Evolutionary conservation across 2,329 filamentous ascomycete genomes (phyloP).

Genomic region (Trichoderma sp.): DNA sequence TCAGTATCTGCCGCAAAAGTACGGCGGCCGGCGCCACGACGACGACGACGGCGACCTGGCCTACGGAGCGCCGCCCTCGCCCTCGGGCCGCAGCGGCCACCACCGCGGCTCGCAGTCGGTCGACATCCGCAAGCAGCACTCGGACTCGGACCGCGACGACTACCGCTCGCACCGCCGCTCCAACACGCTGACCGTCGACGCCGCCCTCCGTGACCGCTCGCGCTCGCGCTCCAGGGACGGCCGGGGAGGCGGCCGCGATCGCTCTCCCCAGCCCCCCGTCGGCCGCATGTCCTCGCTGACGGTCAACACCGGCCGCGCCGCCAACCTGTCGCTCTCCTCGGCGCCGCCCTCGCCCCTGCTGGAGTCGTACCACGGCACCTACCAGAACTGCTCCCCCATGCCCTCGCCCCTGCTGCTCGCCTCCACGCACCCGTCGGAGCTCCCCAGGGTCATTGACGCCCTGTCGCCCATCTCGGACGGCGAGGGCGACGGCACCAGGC

Average conservation of each 20-base stretch:
- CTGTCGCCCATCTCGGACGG: slow-evolving; percentile 57
- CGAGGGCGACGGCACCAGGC: slow-evolving; percentile 46
- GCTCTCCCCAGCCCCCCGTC: slow-evolving; percentile 53
- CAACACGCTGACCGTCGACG: slow-evolving; percentile 48
- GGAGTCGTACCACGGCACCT: slow-evolving; percentile 91
- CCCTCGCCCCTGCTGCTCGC: slow-evolving; percentile 73
- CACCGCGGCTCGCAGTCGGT: slow-evolving; percentile 22
- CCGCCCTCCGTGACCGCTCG: slow-evolving; percentile 41
- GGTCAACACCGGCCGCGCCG: slow-evolving; percentile 50
- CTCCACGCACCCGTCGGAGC: slow-evolving; percentile 51
- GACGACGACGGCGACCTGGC: slow-evolving; percentile 52
- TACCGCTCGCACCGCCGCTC: slow-evolving; percentile 33
- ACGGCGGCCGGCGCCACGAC: slow-evolving; percentile 32
- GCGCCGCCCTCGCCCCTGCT: slow-evolving; percentile 82
- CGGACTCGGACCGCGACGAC: slow-evolving; percentile 27
- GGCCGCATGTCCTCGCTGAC: slow-evolving; percentile 56
- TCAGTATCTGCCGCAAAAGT: slow-evolving; percentile 26
- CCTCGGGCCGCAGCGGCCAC: slow-evolving; percentile 29
- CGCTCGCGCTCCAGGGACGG: slow-evolving; percentile 40
- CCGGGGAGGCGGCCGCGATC: slow-evolving; percentile 43
- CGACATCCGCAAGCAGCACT: slow-evolving; percentile 13
- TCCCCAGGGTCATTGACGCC: slow-evolving; percentile 51
- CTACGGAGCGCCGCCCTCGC: slow-evolving; percentile 48
- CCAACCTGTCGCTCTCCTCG: slow-evolving; percentile 50
- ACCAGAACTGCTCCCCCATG: slow-evolving; percentile 94